phyloP scores from a whole-genome alignment of 495 filamentous ascomycete genomes.

The Baudoinia panamericana region DNA sequence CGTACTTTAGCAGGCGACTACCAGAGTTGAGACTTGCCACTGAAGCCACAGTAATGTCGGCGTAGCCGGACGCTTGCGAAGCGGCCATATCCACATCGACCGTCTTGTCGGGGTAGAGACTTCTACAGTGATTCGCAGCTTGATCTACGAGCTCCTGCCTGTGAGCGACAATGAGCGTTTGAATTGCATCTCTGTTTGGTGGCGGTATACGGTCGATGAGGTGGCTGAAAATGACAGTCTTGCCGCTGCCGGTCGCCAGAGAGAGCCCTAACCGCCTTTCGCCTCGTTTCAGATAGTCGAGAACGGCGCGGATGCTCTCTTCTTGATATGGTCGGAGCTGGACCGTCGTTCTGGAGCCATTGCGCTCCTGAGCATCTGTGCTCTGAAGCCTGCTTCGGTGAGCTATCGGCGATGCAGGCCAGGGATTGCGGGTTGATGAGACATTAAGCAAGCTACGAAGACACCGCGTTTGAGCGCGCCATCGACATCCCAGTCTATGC shows the following conservation, averaged over 20 bases:
- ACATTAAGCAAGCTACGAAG: too few species aligned
- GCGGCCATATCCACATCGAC: slow-evolving; percentile 88
- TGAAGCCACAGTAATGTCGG: slow-evolving; percentile 92
- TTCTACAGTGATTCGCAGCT: slow-evolving; percentile 67
- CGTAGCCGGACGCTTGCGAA: slow-evolving; percentile 54
- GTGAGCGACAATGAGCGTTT: slow-evolving; percentile 86
- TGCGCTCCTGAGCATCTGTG: too few species aligned
- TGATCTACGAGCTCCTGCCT: slow-evolving; percentile 92
- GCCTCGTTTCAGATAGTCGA: slow-evolving; percentile 56
- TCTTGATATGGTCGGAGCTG: slow-evolving; percentile 34
- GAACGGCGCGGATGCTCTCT: slow-evolving; percentile 66
- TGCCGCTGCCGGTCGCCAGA: slow-evolving; percentile 81
- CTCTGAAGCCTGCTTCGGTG: too few species aligned
- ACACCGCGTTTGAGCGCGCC: too few species aligned
- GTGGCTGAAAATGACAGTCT: slow-evolving; percentile 96
- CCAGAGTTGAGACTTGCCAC: slow-evolving; percentile 63
- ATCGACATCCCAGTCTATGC: too few species aligned
- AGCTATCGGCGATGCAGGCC: too few species aligned
- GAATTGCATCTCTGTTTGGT: slow-evolving; percentile 43
- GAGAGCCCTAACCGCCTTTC: slow-evolving; percentile 78
- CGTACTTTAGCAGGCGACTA: slow-evolving; percentile 66
- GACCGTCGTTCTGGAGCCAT: too few species aligned
- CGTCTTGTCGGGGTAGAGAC: slow-evolving; percentile 61
- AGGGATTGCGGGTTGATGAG: too few species aligned
- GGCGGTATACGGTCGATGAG: slow-evolving; percentile 67